Evolutionary conservation across 192 early-diverging fungal species (phyloP).

Genomic region (Coemansia furcata): DNA sequence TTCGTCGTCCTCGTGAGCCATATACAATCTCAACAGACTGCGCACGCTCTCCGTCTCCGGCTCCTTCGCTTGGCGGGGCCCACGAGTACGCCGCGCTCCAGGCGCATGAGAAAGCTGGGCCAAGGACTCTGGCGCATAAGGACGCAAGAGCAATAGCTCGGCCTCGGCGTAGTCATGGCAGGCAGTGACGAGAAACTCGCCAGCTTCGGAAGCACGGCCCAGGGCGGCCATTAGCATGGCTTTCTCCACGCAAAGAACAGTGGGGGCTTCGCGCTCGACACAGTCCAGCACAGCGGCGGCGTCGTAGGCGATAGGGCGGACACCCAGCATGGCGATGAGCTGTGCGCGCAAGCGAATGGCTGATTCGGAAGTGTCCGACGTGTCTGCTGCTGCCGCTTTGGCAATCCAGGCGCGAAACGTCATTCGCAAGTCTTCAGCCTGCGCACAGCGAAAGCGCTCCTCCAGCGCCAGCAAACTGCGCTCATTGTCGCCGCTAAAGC

Average conservation of each 20-base stretch:
- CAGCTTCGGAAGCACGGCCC: slow-evolving; percentile 10
- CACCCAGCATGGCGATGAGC: slow-evolving; percentile 20
- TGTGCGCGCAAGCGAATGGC: slow-evolving; percentile 16
- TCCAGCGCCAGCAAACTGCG: slow-evolving; percentile 4
- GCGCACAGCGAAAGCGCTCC: slow-evolving; percentile 19
- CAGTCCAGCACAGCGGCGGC: slow-evolving; percentile 15
- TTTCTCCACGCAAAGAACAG: slow-evolving; percentile 19
- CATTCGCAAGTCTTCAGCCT: slow-evolving; percentile 33
- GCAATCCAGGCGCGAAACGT: slow-evolving; percentile 24
- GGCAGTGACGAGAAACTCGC: slow-evolving; percentile 22
- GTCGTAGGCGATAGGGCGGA: slow-evolving; percentile 17
- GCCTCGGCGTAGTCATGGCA: slow-evolving; percentile 45
- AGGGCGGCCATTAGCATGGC: slow-evolving; percentile 34
- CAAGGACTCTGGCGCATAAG: slow-evolving; percentile 16
- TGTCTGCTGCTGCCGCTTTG: background rate
- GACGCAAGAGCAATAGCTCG: slow-evolving; percentile 31
- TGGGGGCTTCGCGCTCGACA: slow-evolving; percentile 14
- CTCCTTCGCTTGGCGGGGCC: background rate
- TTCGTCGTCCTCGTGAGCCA: slow-evolving; percentile 30
- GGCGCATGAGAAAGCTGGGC: slow-evolving; percentile 7
- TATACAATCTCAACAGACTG: slow-evolving; percentile 22
- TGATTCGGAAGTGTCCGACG: background rate
- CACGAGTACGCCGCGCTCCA: background rate
- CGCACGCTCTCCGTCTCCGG: slow-evolving; percentile 2
- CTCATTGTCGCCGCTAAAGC: background rate